phyloP scores from a whole-genome alignment of 805 yeast genomes.

The Lipomyces yamanashiensis region DNA sequence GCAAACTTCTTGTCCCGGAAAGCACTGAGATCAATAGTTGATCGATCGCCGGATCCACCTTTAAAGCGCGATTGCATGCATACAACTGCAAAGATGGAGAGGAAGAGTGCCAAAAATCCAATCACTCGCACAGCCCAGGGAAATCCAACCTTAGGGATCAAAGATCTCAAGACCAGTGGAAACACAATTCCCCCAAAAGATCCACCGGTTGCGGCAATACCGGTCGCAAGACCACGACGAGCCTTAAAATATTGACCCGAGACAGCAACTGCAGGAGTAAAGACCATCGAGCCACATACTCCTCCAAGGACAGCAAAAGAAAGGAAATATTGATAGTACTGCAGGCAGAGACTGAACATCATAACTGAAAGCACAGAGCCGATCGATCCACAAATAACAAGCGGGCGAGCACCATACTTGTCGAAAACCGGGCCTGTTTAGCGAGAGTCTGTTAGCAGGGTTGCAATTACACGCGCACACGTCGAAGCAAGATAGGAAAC shows the following conservation, averaged over 20 bases:
- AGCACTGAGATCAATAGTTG: conserved; percentile 36
- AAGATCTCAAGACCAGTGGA: conserved; percentile 57
- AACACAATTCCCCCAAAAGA: conserved; percentile 68
- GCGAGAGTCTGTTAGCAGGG: neutral
- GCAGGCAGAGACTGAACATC: conserved; percentile 55
- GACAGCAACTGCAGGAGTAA: conserved; percentile 60
- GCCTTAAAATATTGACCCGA: conserved; percentile 65
- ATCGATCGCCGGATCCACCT: conserved; percentile 4
- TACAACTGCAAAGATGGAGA: conserved; percentile 45
- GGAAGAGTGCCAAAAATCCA: conserved; percentile 46
- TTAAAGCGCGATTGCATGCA: conserved; percentile 47
- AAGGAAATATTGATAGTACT: conserved; percentile 63
- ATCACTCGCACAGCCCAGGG: conserved; percentile 63
- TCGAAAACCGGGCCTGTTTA: conserved; percentile 64
- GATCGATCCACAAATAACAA: conserved; percentile 53
- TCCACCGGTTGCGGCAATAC: conserved; percentile 68
- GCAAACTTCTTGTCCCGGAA: conserved; percentile 41
- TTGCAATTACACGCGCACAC: no score
- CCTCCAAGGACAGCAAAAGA: conserved; percentile 62
- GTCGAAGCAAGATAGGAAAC: conserved; percentile 39
- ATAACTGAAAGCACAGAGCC: conserved; percentile 56
- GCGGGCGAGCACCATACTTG: conserved; percentile 55
- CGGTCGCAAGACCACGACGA: conserved; percentile 64
- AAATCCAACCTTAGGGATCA: conserved; percentile 57
- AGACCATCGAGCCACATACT: conserved; percentile 47